phyloP scores from a whole-genome alignment of 257 asterid species.

The Coffea eugenioides region DNA sequence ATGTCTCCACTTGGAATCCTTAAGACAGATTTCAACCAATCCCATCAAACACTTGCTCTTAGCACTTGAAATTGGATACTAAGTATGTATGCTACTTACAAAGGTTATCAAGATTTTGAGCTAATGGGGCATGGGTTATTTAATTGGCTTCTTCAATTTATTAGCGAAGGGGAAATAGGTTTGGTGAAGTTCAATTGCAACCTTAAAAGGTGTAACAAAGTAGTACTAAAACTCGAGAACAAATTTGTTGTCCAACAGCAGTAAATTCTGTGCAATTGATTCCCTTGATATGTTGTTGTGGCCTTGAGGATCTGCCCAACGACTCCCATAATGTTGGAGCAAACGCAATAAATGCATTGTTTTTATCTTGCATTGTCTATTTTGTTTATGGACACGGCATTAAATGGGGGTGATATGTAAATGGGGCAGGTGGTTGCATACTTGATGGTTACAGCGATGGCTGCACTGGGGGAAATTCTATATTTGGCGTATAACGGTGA shows the following conservation, averaged over 20 bases:
- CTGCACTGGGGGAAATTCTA: slow-evolving; percentile 56
- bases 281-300: not conserved
- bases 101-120: not conserved
- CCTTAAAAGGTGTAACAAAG: slow-evolving; percentile 3
- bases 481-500: slow-evolving; percentile 77
- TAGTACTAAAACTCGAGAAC: not conserved
- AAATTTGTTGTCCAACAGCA: not conserved
- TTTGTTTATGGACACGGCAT: not conserved
- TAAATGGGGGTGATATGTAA: not conserved
- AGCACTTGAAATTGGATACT: not conserved
- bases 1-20: not conserved
- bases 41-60: not conserved
- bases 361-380: not conserved
- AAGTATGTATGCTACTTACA: not conserved
- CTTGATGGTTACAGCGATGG: slow-evolving; percentile 80
- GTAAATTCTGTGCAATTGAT: slow-evolving; percentile 3
- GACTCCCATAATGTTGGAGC: slow-evolving; percentile 7
- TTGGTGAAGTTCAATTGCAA: not conserved
- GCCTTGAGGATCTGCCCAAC: not conserved
- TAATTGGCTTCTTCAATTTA: not conserved
- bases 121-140: not conserved
- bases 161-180: not conserved
- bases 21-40: not conserved
- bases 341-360: not conserved
- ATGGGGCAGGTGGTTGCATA: slow-evolving; percentile 66